Percentiles rank a stretch among this genome's conserved stretches.
Evolutionary conservation across 1,139 yeast species (phyloP).

Genomic region (Wickerhamomyces sp.): DNA sequence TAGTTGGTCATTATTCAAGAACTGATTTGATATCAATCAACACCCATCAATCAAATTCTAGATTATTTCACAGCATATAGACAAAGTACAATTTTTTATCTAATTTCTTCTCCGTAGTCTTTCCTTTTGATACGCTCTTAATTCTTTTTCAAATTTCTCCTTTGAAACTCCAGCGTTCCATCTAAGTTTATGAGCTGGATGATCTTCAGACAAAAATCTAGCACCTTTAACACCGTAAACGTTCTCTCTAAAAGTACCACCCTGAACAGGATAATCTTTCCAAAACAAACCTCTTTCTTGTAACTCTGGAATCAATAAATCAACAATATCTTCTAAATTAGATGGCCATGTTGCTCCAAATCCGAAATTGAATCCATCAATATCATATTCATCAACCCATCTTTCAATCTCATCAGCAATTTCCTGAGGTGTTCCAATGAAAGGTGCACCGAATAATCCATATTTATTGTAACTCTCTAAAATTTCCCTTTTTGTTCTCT

Average conservation of each 20-base stretch:
- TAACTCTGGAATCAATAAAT: slow-evolving; percentile 29
- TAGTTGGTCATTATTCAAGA: too few species aligned
- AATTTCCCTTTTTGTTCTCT: slow-evolving; percentile 3
- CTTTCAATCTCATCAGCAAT: slow-evolving; percentile 28
- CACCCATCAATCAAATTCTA: too few species aligned
- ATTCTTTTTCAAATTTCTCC: slow-evolving; percentile 29
- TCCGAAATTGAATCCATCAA: slow-evolving; percentile 32
- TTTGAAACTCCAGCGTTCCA: slow-evolving; percentile 32
- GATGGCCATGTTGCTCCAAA: slow-evolving; percentile 28
- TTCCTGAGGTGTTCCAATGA: slow-evolving; percentile 26
- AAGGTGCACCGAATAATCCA: slow-evolving; percentile 2
- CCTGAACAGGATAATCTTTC: too few species aligned
- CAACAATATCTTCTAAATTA: slow-evolving; percentile 28
- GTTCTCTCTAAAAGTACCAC: slow-evolving; percentile 10
- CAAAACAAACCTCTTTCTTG: slow-evolving; percentile 26
- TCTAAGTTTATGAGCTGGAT: slow-evolving; percentile 34
- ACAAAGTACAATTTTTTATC: too few species aligned
- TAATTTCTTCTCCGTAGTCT: too few species aligned
- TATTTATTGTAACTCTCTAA: slow-evolving; percentile 1
- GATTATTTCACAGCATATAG: too few species aligned
- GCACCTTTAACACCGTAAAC: slow-evolving; percentile 4
- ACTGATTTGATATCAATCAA: too few species aligned
- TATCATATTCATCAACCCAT: slow-evolving; percentile 29
- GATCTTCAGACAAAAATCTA: slow-evolving; percentile 14
- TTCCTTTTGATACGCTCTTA: background rate